phyloP scores from a whole-genome alignment of 73 alveolate genomes.

The Paramecium bursaria region DNA sequence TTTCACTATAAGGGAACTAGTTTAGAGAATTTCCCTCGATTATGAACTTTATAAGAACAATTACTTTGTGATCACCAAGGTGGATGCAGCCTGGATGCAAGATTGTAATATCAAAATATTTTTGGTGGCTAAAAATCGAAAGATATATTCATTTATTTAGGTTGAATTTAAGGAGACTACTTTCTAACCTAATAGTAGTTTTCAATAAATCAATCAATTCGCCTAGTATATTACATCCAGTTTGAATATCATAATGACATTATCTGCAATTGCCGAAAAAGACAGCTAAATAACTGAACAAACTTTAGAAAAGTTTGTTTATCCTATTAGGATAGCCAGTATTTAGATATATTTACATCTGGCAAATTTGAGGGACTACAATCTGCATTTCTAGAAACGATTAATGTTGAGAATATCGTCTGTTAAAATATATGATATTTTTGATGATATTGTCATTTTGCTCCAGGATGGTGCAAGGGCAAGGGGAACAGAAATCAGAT shows the following conservation, averaged over 20 bases:
- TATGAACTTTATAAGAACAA: constrained; percentile 44
- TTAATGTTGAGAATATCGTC: neutral
- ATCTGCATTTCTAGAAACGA: constrained; percentile 31
- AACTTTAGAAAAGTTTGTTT: neutral
- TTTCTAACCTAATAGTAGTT: neutral
- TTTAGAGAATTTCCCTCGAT: neutral
- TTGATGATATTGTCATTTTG: constrained; percentile 17
- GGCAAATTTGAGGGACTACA: constrained; percentile 47
- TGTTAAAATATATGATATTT: neutral
- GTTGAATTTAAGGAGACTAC: neutral
- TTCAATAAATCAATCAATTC: neutral
- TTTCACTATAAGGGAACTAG: constrained; percentile 10
- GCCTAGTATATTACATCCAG: neutral
- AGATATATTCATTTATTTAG: neutral
- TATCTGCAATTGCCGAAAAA: constrained; percentile 22
- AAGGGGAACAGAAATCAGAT: constrained; percentile 23
- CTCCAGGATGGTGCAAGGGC: constrained; percentile 37
- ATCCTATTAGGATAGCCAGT: constrained; percentile 39
- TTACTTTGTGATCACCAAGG: constrained; percentile 7
- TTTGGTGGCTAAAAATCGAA: constrained; percentile 1
- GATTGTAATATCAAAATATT: constrained; percentile 20
- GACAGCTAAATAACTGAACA: constrained; percentile 1
- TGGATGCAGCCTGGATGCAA: constrained; percentile 38
- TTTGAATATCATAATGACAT: constrained; percentile 28
- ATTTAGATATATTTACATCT: constrained; percentile 11